phyloP scores from a whole-genome alignment of 1,284 basidiomycete species.

The Cutaneotrichosporon daszewskae region DNA sequence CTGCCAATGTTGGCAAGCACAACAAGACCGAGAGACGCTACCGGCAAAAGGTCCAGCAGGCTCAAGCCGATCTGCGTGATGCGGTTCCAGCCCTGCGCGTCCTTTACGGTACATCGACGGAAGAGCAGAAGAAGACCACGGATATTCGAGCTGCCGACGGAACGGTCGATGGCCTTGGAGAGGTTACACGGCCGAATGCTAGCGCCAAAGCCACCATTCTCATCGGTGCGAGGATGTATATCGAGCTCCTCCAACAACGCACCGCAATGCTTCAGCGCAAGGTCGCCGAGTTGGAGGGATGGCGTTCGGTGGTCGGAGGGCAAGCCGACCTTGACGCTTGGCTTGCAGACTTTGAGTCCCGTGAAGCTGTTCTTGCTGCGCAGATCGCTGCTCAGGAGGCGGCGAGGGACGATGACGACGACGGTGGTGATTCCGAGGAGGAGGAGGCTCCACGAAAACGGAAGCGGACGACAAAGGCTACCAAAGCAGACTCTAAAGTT shows the following conservation, averaged over 20 bases:
- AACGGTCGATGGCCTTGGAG: conserved; percentile 45
- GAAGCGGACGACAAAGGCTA: conserved; percentile 19
- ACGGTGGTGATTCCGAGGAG: conserved; percentile 24
- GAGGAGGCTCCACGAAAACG: conserved; percentile 24
- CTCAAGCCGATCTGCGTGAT: conserved; percentile 46
- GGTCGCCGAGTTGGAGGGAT: conserved; percentile 35
- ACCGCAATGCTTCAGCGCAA: conserved; percentile 33
- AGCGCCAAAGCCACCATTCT: conserved; percentile 47
- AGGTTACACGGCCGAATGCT: conserved; percentile 44
- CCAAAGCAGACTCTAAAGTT: conserved; percentile 11
- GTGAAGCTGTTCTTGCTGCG: conserved; percentile 28
- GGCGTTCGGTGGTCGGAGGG: conserved; percentile 31
- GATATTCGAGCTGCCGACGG: conserved; percentile 41
- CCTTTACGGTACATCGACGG: conserved; percentile 43
- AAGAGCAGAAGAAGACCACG: conserved; percentile 39
- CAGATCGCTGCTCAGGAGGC: conserved; percentile 16
- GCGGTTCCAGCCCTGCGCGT: conserved; percentile 44
- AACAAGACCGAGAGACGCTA: conserved; percentile 49
- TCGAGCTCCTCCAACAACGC: conserved; percentile 42
- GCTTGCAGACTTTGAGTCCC: conserved; percentile 33
- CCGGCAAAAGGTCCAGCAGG: conserved; percentile 47
- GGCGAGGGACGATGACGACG: conserved; percentile 22
- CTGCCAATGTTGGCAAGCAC: conserved; percentile 40
- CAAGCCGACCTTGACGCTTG: conserved; percentile 27
- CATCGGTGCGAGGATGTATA: conserved; percentile 45